Evolutionary conservation across 148 eudicot genomes (phyloP), one percentile per base, ranked within the genome.

Genomic region (Arbutus unedo): DNA sequence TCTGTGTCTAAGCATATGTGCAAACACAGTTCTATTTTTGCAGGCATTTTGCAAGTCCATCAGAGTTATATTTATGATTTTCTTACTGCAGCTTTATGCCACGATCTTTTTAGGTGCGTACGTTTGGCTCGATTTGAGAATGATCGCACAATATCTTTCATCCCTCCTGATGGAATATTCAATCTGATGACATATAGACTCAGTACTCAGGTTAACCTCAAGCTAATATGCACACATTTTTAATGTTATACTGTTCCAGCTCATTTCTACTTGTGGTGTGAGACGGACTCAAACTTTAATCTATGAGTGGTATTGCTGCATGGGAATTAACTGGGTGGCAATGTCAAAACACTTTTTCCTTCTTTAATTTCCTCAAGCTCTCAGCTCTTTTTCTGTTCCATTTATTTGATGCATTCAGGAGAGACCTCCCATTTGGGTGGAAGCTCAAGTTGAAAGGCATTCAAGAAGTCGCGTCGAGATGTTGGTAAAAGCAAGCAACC

Each of bases 171-270:
- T 89, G 99, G 99, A 50, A 75, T 95, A 54, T 96, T 96, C 81
- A 98, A 96, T 85, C 92, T 96, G 74, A 96, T 96, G 99, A 96
- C 98, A 43, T 96, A 96, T 84, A 87, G 99, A 87, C 94, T 96
- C 64, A 96, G 97, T 82, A 90, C 98, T 71, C 98, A 96, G 98
- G 99, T 94, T 74, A 56, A 56, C n/a, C 41, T 60, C 38, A 41
- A 16, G 48, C 21, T 8, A 31, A 31, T 31, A 31, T 31, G 38
- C 38, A 31, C 38, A 31, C 38, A 31, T 31, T 31, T 31, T 31
- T 31, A 31, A 31, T 31, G 38, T 64, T 16, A 10, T 70, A 15
- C 38, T 70, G 6, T 70, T 31, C 47, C 74, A 15, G 21, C 41
- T 70, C 41, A 62, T 51, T 48, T 79, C 47, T 60, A 84, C 73